phyloP scores from a whole-genome alignment of 1,284 basidiomycete genomes.

The Boletus holoroseus region DNA sequence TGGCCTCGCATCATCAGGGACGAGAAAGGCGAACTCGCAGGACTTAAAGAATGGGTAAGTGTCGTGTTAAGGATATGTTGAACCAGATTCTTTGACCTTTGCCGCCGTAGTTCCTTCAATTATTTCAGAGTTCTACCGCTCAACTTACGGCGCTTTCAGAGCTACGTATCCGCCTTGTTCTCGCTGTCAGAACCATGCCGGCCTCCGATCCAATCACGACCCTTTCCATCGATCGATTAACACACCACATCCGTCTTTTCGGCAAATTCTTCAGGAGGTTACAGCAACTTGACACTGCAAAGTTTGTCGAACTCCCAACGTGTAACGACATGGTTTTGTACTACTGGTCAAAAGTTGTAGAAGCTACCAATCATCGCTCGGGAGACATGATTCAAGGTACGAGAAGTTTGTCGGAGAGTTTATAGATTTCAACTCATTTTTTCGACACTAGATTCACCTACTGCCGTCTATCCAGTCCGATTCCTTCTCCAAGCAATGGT shows the following conservation, averaged over 20 bases:
- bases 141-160: conserved; percentile 53
- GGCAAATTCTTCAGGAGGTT: conserved; percentile 75
- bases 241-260: conserved; percentile 60
- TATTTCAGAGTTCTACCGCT: conserved; percentile 54
- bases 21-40: conserved; percentile 38
- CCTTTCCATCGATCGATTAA: conserved; percentile 50
- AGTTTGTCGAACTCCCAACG: conserved; percentile 59
- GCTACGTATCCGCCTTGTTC: conserved; percentile 40
- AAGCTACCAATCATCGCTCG: conserved; percentile 50
- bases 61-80: not conserved
- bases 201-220: conserved; percentile 29
- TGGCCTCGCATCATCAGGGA: conserved; percentile 55
- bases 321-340: conserved; percentile 65
- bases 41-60: conserved; percentile 53
- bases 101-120: conserved; percentile 44
- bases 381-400: conserved; percentile 54
- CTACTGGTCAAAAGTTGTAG: conserved; percentile 72
- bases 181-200: conserved; percentile 31
- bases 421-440: not conserved
- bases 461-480: conserved; percentile 64
- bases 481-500: conserved; percentile 84
- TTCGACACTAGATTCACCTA: conserved; percentile 40
- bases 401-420: not conserved
- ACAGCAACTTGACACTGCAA: conserved; percentile 53
- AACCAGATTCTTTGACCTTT: conserved; percentile 5